Evolutionary conservation across 768 basidiomycete genomes (phyloP), one percentile per base, ranked within the genome.

Genomic region (Pleurotus tuoliensis): DNA sequence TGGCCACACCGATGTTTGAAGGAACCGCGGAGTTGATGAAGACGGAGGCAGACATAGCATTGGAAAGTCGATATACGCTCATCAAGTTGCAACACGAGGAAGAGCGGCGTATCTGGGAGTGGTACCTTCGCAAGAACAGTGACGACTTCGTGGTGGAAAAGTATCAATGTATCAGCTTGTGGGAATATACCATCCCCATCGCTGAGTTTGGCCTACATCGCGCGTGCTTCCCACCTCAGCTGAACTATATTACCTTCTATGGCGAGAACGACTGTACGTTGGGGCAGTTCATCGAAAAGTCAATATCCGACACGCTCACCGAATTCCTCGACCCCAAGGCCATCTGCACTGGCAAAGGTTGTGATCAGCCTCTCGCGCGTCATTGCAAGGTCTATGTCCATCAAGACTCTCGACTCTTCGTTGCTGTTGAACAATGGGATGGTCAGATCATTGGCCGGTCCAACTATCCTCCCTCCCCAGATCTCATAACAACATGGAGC

Each of bases 301-400:
- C 86, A 0, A 85, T 91, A 43, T 76, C 75, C 49, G 86, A 90
- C 48, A 84, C 84, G 0, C 69, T 91, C 22, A 78, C 78, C 15
- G 86, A 88, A 56, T 86, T 85, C 66, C 69, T 87, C 56, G 87
- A 90, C 64, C 82, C 87, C 30, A 89, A 80, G 71, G 86, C 89
- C 2, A 75, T 88, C 37, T 98, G 96, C 64, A 78, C 82, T 0
- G 88, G 87, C 37, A 95, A 94, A 67, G 84, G 84, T 2, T 98
- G 97, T 63, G 84, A 88, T 45, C 85, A 92, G 59, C 84, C 90
- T 13, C 73, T 89, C 45, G 82, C 87, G 9, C 83, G 86, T 0
- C 97, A 99, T 71, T 93, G 89, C 73, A 88, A 83, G 63, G 82
- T 95, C n/a, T 93, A 87, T 66, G 86, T 94, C 1, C 97, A 99